Percentiles rank a stretch among this genome's conserved stretches.
phyloP scores from a whole-genome alignment of 2,329 filamentous ascomycete genomes.

The Ophioceras dolichostomum region DNA sequence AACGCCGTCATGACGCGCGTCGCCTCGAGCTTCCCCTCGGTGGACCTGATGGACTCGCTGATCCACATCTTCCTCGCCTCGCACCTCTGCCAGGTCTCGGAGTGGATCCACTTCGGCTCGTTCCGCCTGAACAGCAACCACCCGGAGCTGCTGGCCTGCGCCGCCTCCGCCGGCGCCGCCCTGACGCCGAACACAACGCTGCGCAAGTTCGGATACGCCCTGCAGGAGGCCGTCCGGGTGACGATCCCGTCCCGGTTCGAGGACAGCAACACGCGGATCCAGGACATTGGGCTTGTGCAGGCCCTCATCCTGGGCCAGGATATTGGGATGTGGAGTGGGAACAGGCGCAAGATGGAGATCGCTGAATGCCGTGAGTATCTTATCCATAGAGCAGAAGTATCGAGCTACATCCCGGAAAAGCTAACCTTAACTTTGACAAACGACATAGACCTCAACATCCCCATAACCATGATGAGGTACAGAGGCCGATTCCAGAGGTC shows the following conservation, averaged over 20 bases:
- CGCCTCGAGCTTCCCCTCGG: constrained; percentile 49
- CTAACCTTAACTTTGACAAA: constrained; percentile 1
- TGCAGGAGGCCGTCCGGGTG: constrained; percentile 36
- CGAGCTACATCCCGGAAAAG: not conserved
- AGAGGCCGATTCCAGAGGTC: constrained; percentile 46
- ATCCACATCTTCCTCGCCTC: constrained; percentile 47
- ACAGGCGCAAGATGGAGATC: constrained; percentile 43
- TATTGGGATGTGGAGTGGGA: constrained; percentile 41
- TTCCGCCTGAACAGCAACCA: constrained; percentile 41
- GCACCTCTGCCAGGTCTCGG: constrained; percentile 41
- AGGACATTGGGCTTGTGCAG: constrained; percentile 35
- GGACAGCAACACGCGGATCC: constrained; percentile 31
- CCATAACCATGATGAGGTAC: constrained; percentile 36
- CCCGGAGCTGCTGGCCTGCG: constrained; percentile 47
- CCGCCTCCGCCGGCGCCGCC: constrained; percentile 48
- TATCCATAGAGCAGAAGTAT: not conserved
- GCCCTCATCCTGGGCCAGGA: constrained; percentile 35
- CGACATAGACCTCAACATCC: constrained; percentile 12
- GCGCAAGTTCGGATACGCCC: constrained; percentile 46
- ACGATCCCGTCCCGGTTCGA: constrained; percentile 27
- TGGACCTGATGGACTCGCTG: constrained; percentile 46
- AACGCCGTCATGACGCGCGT: constrained; percentile 36
- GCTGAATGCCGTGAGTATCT: constrained; percentile 33
- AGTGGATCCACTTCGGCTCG: constrained; percentile 50
- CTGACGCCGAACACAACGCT: constrained; percentile 44